Conservation (phyloP, 129 eudicot genomes). For the Heracleum sosnowskyi region DNA sequence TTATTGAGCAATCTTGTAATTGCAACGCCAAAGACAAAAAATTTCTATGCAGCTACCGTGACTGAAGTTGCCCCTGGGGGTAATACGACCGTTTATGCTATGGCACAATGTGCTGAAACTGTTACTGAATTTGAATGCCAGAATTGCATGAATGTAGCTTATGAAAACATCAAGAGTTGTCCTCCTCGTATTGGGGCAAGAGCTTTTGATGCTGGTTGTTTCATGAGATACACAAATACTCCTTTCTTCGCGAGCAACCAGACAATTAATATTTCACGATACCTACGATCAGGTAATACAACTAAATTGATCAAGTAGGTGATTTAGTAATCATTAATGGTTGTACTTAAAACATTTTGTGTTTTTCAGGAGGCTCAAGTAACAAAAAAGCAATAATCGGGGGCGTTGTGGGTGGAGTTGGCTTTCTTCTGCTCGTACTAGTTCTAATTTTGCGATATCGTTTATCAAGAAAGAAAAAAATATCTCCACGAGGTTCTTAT, state of each 20-base stretch:
- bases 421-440: conserved; percentile 18
- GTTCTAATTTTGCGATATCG: background rate
- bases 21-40: conserved; percentile 29
- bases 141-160: conserved; percentile 32
- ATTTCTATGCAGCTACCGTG: conserved; percentile 29
- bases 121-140: conserved; percentile 22
- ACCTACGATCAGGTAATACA: conserved; percentile 19
- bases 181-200: conserved; percentile 29
- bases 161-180: conserved; percentile 26
- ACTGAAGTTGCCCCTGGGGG: conserved; percentile 7
- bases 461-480: conserved; percentile 18
- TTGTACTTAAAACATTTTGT: background rate
- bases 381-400: conserved; percentile 14
- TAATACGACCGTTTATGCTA: conserved; percentile 7
- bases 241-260: conserved; percentile 13
- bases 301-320: background rate
- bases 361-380: conserved; percentile 26
- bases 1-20: conserved; percentile 21
- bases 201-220: conserved; percentile 38
- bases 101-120: conserved; percentile 32
- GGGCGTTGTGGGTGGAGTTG: conserved; percentile 30
- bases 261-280: conserved; percentile 24
- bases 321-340: background rate
- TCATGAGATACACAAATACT: conserved; percentile 24
- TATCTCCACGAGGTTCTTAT: conserved; percentile 18